These are phyloP conservation scores for Sonneratia alba DNA, from an alignment of 345 rosid genomes.

Conservation along the genomic window DNA sequence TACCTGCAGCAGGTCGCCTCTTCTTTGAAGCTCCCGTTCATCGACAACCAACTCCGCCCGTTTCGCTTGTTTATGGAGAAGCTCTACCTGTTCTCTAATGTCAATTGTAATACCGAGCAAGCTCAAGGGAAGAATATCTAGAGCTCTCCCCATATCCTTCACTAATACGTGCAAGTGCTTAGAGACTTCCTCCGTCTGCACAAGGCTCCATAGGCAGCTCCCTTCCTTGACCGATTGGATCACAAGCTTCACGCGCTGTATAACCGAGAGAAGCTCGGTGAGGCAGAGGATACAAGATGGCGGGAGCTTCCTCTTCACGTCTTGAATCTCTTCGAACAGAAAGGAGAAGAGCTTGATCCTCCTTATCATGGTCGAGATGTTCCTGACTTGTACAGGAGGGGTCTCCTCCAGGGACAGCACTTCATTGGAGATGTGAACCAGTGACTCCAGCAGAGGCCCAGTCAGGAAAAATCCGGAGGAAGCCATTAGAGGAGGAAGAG, in stretches of 20 bases:
- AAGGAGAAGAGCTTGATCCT: constrained; percentile 48
- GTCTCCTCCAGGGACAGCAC: constrained; percentile 41
- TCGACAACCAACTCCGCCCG: constrained; percentile 39
- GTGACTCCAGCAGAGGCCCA: constrained; percentile 35
- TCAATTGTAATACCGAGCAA: constrained; percentile 37
- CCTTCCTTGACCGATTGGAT: constrained; percentile 40
- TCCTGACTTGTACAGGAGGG: constrained; percentile 34
- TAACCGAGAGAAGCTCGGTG: constrained; percentile 47
- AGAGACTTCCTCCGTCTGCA: constrained; percentile 32
- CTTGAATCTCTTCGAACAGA: constrained; percentile 47
- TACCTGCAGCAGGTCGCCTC: constrained; percentile 32
- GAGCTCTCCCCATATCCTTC: constrained; percentile 58
- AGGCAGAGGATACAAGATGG: constrained; percentile 52
- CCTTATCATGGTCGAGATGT: constrained; percentile 42
- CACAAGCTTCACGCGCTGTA: constrained; percentile 30
- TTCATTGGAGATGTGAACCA: constrained; percentile 38
- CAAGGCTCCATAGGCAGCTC: constrained; percentile 43
- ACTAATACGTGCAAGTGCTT: constrained; percentile 39
- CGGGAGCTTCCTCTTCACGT: constrained; percentile 27
- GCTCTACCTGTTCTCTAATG: constrained; percentile 57
- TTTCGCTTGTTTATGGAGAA: constrained; percentile 51
- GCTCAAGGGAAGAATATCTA: constrained; percentile 56
- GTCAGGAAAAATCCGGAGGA: constrained; percentile 36
- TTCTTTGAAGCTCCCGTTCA: constrained; percentile 30
- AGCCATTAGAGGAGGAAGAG: constrained; percentile 13